Conservation (phyloP, 2,329 filamentous ascomycete genomes). For the Cercospora sp. region DNA sequence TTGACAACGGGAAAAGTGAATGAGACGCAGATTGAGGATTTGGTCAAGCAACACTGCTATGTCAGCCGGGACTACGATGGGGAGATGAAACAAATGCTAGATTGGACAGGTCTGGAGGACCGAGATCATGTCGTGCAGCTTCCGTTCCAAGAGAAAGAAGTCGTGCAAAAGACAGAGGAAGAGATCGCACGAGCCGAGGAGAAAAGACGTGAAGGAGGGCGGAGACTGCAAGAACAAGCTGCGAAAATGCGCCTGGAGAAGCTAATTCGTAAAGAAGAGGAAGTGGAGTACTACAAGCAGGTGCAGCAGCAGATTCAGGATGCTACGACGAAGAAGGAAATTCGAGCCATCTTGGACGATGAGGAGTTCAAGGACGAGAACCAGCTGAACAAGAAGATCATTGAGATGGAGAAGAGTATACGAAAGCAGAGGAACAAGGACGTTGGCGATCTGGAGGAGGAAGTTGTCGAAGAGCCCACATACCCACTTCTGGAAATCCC, state of each 20-base stretch:
- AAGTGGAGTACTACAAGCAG: conserved; percentile 89
- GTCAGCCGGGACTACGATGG: conserved; percentile 79
- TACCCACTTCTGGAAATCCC: conserved; percentile 87
- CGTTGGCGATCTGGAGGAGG: conserved; percentile 76
- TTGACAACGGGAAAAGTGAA: conserved; percentile 68
- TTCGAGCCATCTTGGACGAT: conserved; percentile 74
- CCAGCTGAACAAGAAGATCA: conserved; percentile 79
- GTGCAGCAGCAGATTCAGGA: conserved; percentile 68
- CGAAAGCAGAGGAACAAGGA: conserved; percentile 91
- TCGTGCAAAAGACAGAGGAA: conserved; percentile 90
- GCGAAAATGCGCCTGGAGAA: conserved; percentile 97
- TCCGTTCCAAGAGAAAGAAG: conserved; percentile 86
- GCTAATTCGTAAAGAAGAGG: conserved; percentile 91
- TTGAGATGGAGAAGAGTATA: conserved; percentile 87
- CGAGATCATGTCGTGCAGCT: conserved; percentile 88
- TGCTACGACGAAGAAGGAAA: conserved; percentile 86
- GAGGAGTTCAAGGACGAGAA: conserved; percentile 91
- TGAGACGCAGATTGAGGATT: conserved; percentile 79
- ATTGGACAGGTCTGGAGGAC: conserved; percentile 90
- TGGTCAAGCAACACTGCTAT: conserved; percentile 88
- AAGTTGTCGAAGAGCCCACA: conserved; percentile 74
- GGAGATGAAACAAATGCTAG: conserved; percentile 75
- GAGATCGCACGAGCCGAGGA: conserved; percentile 88
- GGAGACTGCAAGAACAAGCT: conserved; percentile 89
- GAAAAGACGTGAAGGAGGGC: conserved; percentile 89